Base-by-base conservation (phyloP, 108 stramenopile species). In the Chaetoceros tenuissimus region DNA sequence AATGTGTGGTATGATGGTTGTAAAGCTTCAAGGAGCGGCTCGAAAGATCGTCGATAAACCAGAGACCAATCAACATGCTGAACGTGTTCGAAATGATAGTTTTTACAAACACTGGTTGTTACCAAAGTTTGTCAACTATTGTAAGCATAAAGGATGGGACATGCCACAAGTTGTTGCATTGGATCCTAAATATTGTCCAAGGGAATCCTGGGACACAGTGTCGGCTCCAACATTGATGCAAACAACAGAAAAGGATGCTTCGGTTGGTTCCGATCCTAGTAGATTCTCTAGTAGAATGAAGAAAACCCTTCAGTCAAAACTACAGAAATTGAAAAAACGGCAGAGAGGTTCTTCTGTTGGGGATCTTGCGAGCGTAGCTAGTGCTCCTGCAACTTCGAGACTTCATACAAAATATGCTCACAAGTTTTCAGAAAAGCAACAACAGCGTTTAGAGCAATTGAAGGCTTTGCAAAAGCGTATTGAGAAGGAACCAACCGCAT, bases 101-200 rank as follows among this genome's bases (percentile, higher is more conserved):
- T 95, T 97, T 67, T 97, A 97, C 59, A 61, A 78, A 34, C 60
- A 67, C 34, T 97, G 89, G 87, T 66, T 97, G 3, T 30, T 91
- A 48, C 83, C 85, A 8, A 93, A 93, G 52, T 94, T 97, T 63
- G 62, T 80, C 28, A 48, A 56, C 2, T 73, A 86, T 56, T 92
- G 88, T 57, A 66, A 83, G 17, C 28, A 71, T n/a, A 52, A 69
- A 34, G 84, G 86, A 3, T 96, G 95, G 95, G 51, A 62, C 16
- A 82, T 94, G 85, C 84, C 86, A 23, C 64, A 79, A 0, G 81
- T 94, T 2, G 30, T 68, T 20, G 81, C 82, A n/a, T 81, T 94
- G 51, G 69, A 81, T 10, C 8, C 8, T 40, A 10, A 40, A 10
- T 5, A 40, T 40, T n/a, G n/a, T n/a, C 13, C 13, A 10, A 13